Evolutionary conservation across 345 rosid genomes (phyloP), one percentile per base, ranked within the genome.

Genomic region (Euphorbia tirucalli): DNA sequence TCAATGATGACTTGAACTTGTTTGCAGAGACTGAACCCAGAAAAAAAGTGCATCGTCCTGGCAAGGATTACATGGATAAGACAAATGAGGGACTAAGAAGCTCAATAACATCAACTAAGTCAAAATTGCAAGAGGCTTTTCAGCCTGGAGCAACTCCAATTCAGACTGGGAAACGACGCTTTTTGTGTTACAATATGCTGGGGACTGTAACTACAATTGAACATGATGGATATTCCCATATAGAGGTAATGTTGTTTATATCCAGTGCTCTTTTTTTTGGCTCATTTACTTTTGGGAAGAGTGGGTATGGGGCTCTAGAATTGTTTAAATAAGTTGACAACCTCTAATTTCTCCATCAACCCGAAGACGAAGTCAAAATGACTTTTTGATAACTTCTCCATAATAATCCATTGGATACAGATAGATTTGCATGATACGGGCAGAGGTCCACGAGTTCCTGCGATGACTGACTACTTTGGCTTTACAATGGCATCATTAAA

Each of bases 381-480:
- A 11, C 27, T 65, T 65, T 59, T 16, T 22, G 21, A 71, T 80
- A 64, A 81, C 75, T 61, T 54, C 68, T 69, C 19, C 43, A 46
- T 69, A 0, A 65, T 43, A 28, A 66, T 58, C 21, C 71, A 65
- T 27, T 74, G 74, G 59, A 67, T 80, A 65, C 89, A 92, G 99
- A 88, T 89, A 52, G 97, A 92, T 82, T 95, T 95, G 80, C 99
- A 95, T 83, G 99, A 95, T 71, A 95, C 99, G 49, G 84, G 97
- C 69, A 87, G 84, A 78, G 96, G 99, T 75, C 89, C 93, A 65
- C 88, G 97, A 75, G 91, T 95, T 76, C 93, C 97, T 50, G 83
- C 99, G 32, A 95, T 95, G 99, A 89, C 89, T 11, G 99, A 95
- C 84, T 80, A 92, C 68, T 95, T 89, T 71, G 99, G 99, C 74